Evolutionary conservation across 2,329 filamentous ascomycete genomes (phyloP), one percentile per base, ranked within the genome.

Genomic region (Rutstroemia sp.): DNA sequence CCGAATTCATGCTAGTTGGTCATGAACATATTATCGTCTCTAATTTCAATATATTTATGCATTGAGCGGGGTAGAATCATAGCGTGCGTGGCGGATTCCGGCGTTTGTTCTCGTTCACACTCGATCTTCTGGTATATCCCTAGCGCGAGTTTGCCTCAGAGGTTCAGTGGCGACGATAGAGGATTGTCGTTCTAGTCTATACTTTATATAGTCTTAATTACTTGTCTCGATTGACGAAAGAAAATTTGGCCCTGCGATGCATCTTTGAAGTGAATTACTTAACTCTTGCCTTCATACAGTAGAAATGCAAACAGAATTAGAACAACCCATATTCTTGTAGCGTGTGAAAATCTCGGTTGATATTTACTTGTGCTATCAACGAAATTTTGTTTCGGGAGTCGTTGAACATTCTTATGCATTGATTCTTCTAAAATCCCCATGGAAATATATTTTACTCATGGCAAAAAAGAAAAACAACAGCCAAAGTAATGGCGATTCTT

Each of bases 381-480:
- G 25, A 45, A 55, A 23, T 51, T 55, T 55, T 51, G 53, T 55
- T 21, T 44, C 46, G 39, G 47, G 25, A 51, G 25, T 14, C 44
- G 6, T 47, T 16, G 23, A 47, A 48, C 27, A 55, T 38, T 55
- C 34, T 38, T 48, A 50, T 55, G 47, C 34, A 45, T 38, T 55
- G 23, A 55, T 45, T n/a, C 19, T 23, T 50, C 5, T 55, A 27
- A 39, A 45, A 38, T 45, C 30, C 27, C 23, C 42, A 25, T 51
- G 16, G 30, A 47, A 38, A 27, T 47, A 57, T 56, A 46, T 38
- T 21, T 42, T 51, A 39, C 47, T 27, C 17, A 79, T 79, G 76
- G 71, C 70, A 49, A 79, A 72, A 66, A 75, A 76, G 65, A 78
- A 74, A 67, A 73, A 69, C 61, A 77, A 76, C 67, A 72, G 72